phyloP scores from a whole-genome alignment of 805 yeast genomes.

The Lachancea fermentati region DNA sequence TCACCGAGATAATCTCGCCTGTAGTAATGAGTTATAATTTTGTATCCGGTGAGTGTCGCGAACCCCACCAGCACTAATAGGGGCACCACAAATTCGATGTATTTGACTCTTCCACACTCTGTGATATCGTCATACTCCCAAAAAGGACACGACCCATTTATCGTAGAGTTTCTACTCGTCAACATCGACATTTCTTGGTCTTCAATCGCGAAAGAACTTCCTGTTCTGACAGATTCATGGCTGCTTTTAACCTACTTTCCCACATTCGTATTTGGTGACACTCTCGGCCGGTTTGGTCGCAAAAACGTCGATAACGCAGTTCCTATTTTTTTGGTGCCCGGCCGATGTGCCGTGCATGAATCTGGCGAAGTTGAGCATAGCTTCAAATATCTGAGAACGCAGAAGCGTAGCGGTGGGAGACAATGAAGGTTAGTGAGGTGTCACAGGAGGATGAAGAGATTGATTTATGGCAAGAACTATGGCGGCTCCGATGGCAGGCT shows the following conservation, averaged over 20 bases:
- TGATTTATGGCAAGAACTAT: neutral
- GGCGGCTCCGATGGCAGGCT: neutral
- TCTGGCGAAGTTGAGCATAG: neutral
- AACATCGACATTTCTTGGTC: neutral
- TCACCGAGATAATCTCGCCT: constrained; percentile 15
- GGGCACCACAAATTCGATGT: constrained; percentile 34
- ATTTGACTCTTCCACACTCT: constrained; percentile 41
- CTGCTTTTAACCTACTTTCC: neutral
- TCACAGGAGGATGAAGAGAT: neutral
- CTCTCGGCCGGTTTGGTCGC: neutral
- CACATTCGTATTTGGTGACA: neutral
- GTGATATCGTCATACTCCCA: constrained; percentile 65
- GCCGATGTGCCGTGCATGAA: neutral
- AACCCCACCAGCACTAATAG: constrained; percentile 9
- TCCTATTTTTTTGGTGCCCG: neutral
- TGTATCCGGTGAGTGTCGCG: constrained; percentile 12
- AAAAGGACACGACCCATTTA: constrained; percentile 12
- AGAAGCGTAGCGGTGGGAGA: too few species aligned
- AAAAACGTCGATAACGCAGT: neutral
- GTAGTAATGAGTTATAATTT: constrained; percentile 17
- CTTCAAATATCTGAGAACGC: too few species aligned
- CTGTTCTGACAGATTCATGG: neutral
- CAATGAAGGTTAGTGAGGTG: neutral
- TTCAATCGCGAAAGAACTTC: neutral
- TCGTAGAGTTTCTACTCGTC: neutral